Percentiles rank a stretch among this genome's conserved stretches.
Evolutionary conservation across 441 rosid genomes (phyloP).

Genomic region (Melastoma candidum): DNA sequence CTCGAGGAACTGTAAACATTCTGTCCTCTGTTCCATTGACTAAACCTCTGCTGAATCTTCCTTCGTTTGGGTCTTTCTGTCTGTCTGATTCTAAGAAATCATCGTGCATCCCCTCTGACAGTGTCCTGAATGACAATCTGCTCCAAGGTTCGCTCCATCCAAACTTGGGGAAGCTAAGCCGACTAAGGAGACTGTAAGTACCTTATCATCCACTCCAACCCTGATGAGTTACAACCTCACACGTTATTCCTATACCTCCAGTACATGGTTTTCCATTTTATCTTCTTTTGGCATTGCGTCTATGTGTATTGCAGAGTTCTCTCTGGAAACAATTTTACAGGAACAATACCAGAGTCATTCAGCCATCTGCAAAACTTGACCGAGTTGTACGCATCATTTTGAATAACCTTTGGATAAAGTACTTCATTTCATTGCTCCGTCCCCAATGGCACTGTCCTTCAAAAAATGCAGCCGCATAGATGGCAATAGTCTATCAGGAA

Average conservation of each 20-base stretch:
- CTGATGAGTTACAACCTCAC: too few relatives aligned
- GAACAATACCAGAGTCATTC: slow-evolving; percentile 57
- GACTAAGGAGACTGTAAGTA: slow-evolving; percentile 46
- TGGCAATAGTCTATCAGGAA: slow-evolving; percentile 62
- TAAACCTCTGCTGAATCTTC: too few relatives aligned
- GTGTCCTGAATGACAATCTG: slow-evolving; percentile 53
- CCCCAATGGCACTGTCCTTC: background rate
- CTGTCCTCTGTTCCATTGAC: background rate
- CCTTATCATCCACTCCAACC: background rate
- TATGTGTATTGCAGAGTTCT: slow-evolving; percentile 29
- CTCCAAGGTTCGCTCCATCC: slow-evolving; percentile 53
- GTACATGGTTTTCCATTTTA: background rate
- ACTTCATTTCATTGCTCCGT: background rate
- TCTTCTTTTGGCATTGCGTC: background rate
- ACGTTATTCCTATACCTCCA: background rate
- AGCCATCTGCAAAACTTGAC: slow-evolving; percentile 47
- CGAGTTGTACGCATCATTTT: slow-evolving; percentile 51
- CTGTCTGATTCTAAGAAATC: background rate
- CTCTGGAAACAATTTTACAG: slow-evolving; percentile 58
- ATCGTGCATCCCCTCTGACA: slow-evolving; percentile 18
- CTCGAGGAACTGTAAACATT: slow-evolving; percentile 48
- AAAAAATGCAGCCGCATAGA: slow-evolving; percentile 56
- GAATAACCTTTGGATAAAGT: too few relatives aligned
- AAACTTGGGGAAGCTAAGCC: slow-evolving; percentile 48
- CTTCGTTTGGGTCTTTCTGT: too few relatives aligned